phyloP scores from a whole-genome alignment of 1,139 yeast genomes.

The Taiozyma sp. region DNA sequence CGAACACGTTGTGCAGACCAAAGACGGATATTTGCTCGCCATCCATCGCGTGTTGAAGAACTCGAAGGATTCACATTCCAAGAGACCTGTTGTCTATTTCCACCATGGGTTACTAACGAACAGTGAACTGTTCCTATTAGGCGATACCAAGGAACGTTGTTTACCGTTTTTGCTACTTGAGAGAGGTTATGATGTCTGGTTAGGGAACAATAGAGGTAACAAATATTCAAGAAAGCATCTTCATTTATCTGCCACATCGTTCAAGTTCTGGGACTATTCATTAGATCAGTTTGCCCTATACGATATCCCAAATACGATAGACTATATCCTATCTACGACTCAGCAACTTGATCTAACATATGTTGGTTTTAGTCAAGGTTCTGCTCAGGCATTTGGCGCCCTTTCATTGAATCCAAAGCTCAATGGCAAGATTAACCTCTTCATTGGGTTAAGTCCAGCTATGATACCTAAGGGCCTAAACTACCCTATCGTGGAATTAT shows the following conservation, averaged over 20 bases:
- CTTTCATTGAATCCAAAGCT: slow-evolving; percentile 58
- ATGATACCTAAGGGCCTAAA: slow-evolving; percentile 80
- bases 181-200: slow-evolving; percentile 82
- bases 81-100: slow-evolving; percentile 55
- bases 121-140: slow-evolving; percentile 73
- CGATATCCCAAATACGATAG: slow-evolving; percentile 74
- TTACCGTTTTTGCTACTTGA: slow-evolving; percentile 68
- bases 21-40: slow-evolving; percentile 43
- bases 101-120: slow-evolving; percentile 87
- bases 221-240: slow-evolving; percentile 62
- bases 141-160: slow-evolving; percentile 42
- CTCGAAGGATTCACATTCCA: slow-evolving; percentile 18
- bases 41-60: slow-evolving; percentile 41
- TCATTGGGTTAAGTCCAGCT: slow-evolving; percentile 82
- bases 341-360: slow-evolving; percentile 43
- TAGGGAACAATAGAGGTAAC: slow-evolving; percentile 87
- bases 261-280: slow-evolving; percentile 75
- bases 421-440: slow-evolving; percentile 54
- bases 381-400: slow-evolving; percentile 80
- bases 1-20: slow-evolving; percentile 59
- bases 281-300: slow-evolving; percentile 80
- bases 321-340: slow-evolving; percentile 51
- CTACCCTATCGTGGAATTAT: slow-evolving; percentile 61
- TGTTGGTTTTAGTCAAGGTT: slow-evolving; percentile 82
- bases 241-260: slow-evolving; percentile 33